phyloP scores from a whole-genome alignment of 1,139 yeast genomes.

The Diutina catenulata region DNA sequence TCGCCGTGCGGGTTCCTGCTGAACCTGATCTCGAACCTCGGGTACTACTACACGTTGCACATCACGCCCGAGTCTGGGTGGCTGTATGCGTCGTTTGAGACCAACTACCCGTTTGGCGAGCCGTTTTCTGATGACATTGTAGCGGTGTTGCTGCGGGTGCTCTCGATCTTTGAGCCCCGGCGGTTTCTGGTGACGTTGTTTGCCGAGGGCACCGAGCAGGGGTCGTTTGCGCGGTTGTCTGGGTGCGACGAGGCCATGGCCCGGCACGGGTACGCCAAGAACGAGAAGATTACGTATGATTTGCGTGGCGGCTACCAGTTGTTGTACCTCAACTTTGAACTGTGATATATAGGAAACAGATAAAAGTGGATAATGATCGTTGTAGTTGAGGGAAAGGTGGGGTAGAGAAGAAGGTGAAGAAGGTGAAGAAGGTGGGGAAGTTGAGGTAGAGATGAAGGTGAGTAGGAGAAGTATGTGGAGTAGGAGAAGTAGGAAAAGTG shows the following conservation, averaged over 20 bases:
- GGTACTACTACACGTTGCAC: slow-evolving; percentile 79
- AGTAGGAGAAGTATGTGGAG: too few species aligned
- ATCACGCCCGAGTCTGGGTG: slow-evolving; percentile 91
- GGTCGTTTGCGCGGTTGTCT: slow-evolving; percentile 23
- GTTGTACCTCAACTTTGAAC: slow-evolving; percentile 30
- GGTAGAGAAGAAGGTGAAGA: too few species aligned
- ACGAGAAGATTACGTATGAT: slow-evolving; percentile 64
- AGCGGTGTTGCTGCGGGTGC: slow-evolving; percentile 44
- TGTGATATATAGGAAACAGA: background rate
- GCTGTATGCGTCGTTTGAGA: slow-evolving; percentile 94
- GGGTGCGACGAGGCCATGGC: slow-evolving; percentile 19
- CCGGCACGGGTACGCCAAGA: slow-evolving; percentile 45
- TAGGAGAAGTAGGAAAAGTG: too few species aligned
- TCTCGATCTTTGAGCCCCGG: slow-evolving; percentile 60
- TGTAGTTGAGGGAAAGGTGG: too few species aligned
- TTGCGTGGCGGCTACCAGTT: slow-evolving; percentile 37
- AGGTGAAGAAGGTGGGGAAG: too few species aligned
- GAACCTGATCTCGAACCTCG: slow-evolving; percentile 54
- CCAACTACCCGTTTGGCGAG: slow-evolving; percentile 52
- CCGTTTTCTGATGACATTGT: slow-evolving; percentile 28
- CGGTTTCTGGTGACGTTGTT: slow-evolving; percentile 68
- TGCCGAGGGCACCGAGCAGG: slow-evolving; percentile 28
- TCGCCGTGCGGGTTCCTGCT: slow-evolving; percentile 96
- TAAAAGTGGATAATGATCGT: background rate
- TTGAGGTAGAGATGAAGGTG: too few species aligned